These are phyloP conservation scores for Naegleria gruberi DNA, from an alignment of 208 protist genomes.

Conservation along the genomic window DNA sequence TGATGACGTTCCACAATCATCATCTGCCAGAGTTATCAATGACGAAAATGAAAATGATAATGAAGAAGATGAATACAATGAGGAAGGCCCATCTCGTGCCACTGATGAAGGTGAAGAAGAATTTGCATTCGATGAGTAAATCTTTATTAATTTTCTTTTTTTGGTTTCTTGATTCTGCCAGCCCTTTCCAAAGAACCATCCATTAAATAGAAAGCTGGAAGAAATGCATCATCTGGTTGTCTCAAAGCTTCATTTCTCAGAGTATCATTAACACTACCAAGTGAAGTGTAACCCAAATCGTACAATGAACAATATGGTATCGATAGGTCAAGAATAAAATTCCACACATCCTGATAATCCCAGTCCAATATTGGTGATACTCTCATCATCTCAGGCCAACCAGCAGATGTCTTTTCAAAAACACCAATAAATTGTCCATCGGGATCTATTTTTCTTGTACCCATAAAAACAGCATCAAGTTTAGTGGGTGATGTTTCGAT, in stretches of 20 bases:
- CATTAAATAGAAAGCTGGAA: not conserved
- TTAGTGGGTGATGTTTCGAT: not conserved
- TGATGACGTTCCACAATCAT: not conserved
- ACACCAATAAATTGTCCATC: conserved; percentile 49
- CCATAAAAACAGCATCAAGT: conserved; percentile 67
- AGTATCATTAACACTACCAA: conserved; percentile 53
- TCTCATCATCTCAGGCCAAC: conserved; percentile 72
- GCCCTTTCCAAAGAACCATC: not conserved
- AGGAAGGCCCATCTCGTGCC: not conserved
- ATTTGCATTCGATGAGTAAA: not conserved
- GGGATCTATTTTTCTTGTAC: conserved; percentile 65
- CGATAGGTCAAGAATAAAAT: conserved; percentile 48
- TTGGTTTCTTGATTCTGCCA: not conserved
- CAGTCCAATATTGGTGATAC: conserved; percentile 69
- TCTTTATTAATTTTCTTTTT: no score
- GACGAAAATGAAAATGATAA: not conserved
- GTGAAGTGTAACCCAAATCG: conserved; percentile 66
- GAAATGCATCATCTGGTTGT: not conserved
- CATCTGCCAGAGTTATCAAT: not conserved
- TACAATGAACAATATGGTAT: conserved; percentile 78
- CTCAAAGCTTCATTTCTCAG: conserved; percentile 44
- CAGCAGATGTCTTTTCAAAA: conserved; percentile 55
- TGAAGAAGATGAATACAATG: not conserved
- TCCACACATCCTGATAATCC: conserved; percentile 64
- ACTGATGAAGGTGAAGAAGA: conserved; percentile 5